Conservation (phyloP, 257 asterid species). For the Scutellaria minor region DNA sequence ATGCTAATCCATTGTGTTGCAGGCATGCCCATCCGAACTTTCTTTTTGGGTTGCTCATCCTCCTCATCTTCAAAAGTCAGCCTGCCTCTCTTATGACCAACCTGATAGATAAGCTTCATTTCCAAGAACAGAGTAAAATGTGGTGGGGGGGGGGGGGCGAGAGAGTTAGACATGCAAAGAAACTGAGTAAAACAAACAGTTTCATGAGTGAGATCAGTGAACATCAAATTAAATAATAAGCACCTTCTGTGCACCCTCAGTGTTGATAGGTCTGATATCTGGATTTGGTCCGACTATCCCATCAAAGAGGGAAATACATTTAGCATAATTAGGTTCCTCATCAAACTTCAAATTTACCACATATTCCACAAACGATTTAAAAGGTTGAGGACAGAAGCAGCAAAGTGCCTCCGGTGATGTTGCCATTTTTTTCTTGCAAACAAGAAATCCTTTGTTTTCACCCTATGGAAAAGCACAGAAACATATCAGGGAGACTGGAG, state of each 20-base stretch:
- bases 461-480: constrained; percentile 54
- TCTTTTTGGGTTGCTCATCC: constrained; percentile 84
- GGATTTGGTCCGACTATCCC: constrained; percentile 80
- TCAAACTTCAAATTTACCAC: constrained; percentile 85
- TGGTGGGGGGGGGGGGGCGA: not conserved
- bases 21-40: constrained; percentile 75
- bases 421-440: constrained; percentile 87
- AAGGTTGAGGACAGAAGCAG: constrained; percentile 74
- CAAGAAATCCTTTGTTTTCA: constrained; percentile 85
- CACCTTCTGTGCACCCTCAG: constrained; percentile 93
- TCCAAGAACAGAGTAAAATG: constrained; percentile 11
- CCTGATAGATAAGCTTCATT: constrained; percentile 65
- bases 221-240: constrained; percentile 23
- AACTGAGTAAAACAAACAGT: not conserved
- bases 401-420: constrained; percentile 76
- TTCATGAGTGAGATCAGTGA: constrained; percentile 3
- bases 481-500: constrained; percentile 1
- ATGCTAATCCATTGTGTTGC: constrained; percentile 87
- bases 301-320: constrained; percentile 74
- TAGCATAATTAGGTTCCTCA: constrained; percentile 84
- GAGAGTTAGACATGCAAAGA: constrained; percentile 32
- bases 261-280: constrained; percentile 74
- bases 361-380: constrained; percentile 62
- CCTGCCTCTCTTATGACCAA: constrained; percentile 87
- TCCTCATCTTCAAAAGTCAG: constrained; percentile 64